phyloP scores from a whole-genome alignment of 2,329 filamentous ascomycete species.

The Lasiodiplodia sp. region DNA sequence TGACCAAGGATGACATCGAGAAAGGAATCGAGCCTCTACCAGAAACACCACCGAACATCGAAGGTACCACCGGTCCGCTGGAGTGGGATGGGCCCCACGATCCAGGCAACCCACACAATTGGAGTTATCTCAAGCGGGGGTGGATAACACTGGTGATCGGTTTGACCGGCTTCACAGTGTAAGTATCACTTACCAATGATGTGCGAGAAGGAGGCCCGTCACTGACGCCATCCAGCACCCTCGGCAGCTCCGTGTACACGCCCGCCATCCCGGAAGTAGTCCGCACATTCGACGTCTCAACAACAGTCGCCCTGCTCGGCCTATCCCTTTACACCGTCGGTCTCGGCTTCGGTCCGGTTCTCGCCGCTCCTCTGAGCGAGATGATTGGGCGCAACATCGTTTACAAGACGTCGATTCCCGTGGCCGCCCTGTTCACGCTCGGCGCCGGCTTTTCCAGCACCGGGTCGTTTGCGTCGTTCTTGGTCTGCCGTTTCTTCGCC shows the following conservation, averaged over 20 bases:
- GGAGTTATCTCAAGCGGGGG: conserved; percentile 41
- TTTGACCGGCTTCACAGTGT: conserved; percentile 47
- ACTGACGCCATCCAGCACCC: conserved; percentile 50
- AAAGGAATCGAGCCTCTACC: too few relatives aligned
- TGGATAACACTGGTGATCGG: conserved; percentile 46
- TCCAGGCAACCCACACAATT: conserved; percentile 50
- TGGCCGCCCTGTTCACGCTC: conserved; percentile 64
- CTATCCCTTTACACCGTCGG: conserved; percentile 68
- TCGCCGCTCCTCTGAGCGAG: conserved; percentile 67
- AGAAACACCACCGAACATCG: too few relatives aligned
- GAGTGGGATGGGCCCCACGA: conserved; percentile 47
- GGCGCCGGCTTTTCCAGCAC: conserved; percentile 61
- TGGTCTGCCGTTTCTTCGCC: conserved; percentile 72
- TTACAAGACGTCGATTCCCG: conserved; percentile 56
- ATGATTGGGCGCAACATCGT: conserved; percentile 62
- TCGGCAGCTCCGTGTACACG: conserved; percentile 63
- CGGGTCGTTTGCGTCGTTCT: conserved; percentile 55
- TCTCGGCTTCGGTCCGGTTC: conserved; percentile 65
- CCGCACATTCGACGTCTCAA: conserved; percentile 61
- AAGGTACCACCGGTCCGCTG: background rate
- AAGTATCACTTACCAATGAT: conserved; percentile 29
- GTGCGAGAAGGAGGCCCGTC: background rate
- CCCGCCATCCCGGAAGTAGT: conserved; percentile 57
- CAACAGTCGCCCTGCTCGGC: conserved; percentile 65
- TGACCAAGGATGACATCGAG: too few relatives aligned